Evolutionary conservation across 2,329 filamentous ascomycete species (phyloP).

Genomic region (Ophiosphaerella narmari): DNA sequence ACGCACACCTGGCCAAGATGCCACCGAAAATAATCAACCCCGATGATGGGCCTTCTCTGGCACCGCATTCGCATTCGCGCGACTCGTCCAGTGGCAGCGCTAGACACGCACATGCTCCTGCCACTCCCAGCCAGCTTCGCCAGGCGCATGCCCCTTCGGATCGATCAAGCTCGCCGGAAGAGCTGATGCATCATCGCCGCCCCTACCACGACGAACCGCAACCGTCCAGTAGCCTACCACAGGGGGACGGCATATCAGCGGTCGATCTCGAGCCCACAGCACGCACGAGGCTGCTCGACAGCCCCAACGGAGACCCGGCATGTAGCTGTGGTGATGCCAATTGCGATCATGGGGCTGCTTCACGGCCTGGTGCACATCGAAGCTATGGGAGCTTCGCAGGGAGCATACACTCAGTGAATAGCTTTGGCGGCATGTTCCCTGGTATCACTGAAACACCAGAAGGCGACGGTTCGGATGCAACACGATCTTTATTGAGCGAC

Average conservation of each 20-base stretch:
- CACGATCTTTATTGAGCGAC: constrained; percentile 49
- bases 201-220: constrained; percentile 27
- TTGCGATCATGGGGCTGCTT: constrained; percentile 78
- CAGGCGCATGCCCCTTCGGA: constrained; percentile 49
- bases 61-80: constrained; percentile 37
- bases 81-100: constrained; percentile 38
- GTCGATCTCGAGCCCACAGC: constrained; percentile 41
- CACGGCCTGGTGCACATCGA: constrained; percentile 61
- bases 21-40: constrained; percentile 26
- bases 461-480: constrained; percentile 36
- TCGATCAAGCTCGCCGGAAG: constrained; percentile 49
- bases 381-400: constrained; percentile 59
- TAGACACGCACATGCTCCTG: constrained; percentile 40
- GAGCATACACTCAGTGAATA: constrained; percentile 53
- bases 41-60: constrained; percentile 24
- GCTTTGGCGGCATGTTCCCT: constrained; percentile 46
- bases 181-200: constrained; percentile 38
- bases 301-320: constrained; percentile 41
- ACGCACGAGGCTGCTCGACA: constrained; percentile 46
- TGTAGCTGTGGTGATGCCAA: constrained; percentile 31
- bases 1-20: constrained; percentile 18
- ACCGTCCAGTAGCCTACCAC: constrained; percentile 18
- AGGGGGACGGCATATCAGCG: constrained; percentile 23
- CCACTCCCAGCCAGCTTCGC: constrained; percentile 48
- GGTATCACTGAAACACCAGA: constrained; percentile 35